Conservation (phyloP, 371 early-diverging fungal species). For the Mortierella sp. region DNA sequence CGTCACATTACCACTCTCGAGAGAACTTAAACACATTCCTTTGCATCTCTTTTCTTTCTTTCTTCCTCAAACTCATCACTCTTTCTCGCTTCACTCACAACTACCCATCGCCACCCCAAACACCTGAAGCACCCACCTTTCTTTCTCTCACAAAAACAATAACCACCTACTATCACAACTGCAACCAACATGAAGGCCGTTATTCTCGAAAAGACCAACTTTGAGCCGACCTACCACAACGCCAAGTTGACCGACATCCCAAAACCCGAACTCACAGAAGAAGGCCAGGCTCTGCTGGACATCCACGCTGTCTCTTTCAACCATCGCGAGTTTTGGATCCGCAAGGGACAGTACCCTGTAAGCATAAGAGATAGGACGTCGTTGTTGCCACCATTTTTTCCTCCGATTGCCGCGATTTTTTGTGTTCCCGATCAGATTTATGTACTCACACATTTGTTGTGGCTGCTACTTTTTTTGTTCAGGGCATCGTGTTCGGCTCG, state of each 20-base stretch:
- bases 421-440: background rate
- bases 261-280: slow-evolving; percentile 31
- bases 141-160: background rate
- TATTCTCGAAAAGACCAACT: slow-evolving; percentile 31
- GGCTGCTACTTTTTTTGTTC: slow-evolving; percentile 34
- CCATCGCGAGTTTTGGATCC: slow-evolving; percentile 79
- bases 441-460: slow-evolving; percentile 4
- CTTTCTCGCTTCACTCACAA: background rate
- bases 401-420: background rate
- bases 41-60: background rate
- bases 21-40: background rate
- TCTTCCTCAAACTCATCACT: slow-evolving; percentile 1
- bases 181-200: slow-evolving; percentile 43
- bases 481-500: slow-evolving; percentile 60
- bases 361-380: background rate
- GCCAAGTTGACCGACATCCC: slow-evolving; percentile 48
- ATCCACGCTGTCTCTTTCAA: slow-evolving; percentile 79
- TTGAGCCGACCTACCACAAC: slow-evolving; percentile 36
- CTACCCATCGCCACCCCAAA: background rate
- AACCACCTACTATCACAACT: background rate
- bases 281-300: slow-evolving; percentile 65
- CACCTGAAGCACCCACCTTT: background rate
- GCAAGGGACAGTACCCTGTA: slow-evolving; percentile 63
- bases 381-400: background rate
- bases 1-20: background rate